Percentiles rank a stretch among this genome's conserved stretches.
Conservation (phyloP, 148 eudicot species). For the Persicaria maculosa region DNA sequence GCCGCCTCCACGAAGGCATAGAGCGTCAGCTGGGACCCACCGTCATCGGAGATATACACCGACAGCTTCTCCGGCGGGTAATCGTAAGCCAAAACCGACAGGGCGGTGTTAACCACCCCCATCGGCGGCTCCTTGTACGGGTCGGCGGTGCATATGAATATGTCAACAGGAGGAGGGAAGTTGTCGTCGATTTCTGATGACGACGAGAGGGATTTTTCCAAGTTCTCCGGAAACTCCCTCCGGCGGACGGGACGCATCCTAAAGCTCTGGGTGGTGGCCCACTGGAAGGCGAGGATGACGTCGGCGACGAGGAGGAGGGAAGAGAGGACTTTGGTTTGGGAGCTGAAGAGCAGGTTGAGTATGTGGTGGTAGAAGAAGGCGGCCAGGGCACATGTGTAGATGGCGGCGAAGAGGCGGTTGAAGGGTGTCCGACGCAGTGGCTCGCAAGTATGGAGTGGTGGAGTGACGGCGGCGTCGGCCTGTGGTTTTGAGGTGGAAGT, state of each 20-base stretch:
- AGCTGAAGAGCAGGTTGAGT: slow-evolving; percentile 20
- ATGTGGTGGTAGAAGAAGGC: slow-evolving; percentile 46
- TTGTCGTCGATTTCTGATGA: background rate
- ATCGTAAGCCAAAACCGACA: slow-evolving; percentile 82
- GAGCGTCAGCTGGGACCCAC: slow-evolving; percentile 63
- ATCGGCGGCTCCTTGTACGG: slow-evolving; percentile 81
- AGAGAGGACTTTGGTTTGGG: slow-evolving; percentile 18
- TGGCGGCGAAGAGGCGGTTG: slow-evolving; percentile 49
- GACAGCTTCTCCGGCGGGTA: slow-evolving; percentile 68
- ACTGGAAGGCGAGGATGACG: slow-evolving; percentile 40
- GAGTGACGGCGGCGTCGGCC: background rate
- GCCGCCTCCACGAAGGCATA: slow-evolving; percentile 80
- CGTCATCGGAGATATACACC: slow-evolving; percentile 81
- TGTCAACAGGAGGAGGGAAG: slow-evolving; percentile 46
- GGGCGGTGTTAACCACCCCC: slow-evolving; percentile 61
- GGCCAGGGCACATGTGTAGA: slow-evolving; percentile 40
- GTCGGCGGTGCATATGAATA: slow-evolving; percentile 86
- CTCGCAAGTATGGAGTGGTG: slow-evolving; percentile 29
- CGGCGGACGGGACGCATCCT: slow-evolving; percentile 50
- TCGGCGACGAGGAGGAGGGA: slow-evolving; percentile 43
- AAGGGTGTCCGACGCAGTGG: slow-evolving; percentile 25
- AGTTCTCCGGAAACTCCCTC: slow-evolving; percentile 35
- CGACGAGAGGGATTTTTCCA: slow-evolving; percentile 12
- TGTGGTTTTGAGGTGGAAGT: background rate
- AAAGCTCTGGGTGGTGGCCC: slow-evolving; percentile 49